Evolutionary conservation across 2,329 filamentous ascomycete genomes (phyloP).

Genomic region (Ophiocordyceps australis): DNA sequence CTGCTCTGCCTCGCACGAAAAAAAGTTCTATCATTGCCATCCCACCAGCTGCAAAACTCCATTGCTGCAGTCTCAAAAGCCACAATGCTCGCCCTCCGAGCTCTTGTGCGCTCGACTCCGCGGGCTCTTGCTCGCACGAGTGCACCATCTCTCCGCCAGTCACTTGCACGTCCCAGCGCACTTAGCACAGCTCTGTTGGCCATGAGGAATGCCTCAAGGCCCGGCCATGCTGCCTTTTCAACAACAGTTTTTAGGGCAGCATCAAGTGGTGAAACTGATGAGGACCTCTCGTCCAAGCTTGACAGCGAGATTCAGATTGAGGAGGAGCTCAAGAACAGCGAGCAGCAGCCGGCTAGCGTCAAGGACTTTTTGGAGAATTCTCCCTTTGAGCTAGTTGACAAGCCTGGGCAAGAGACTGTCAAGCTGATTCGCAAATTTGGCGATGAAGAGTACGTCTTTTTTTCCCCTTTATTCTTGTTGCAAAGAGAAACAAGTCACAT

Average conservation of each 20-base stretch:
- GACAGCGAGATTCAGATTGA: slow-evolving; percentile 72
- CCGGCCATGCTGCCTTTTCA: slow-evolving; percentile 31
- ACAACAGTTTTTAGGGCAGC: slow-evolving; percentile 21
- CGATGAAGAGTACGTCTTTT: slow-evolving; percentile 64
- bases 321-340: slow-evolving; percentile 56
- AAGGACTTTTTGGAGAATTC: slow-evolving; percentile 79
- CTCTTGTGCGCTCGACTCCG: slow-evolving; percentile 47
- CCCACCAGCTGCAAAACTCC: no score
- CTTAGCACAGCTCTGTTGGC: no score
- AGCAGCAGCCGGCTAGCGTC: slow-evolving; percentile 57
- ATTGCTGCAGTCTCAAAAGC: slow-evolving; percentile 1
- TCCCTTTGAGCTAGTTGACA: slow-evolving; percentile 69
- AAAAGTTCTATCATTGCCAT: no score
- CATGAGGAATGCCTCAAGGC: slow-evolving; percentile 12
- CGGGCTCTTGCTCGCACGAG: slow-evolving; percentile 42
- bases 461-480: not conserved
- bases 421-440: slow-evolving; percentile 66
- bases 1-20: no score
- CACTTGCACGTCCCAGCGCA: slow-evolving; percentile 28
- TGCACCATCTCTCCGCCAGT: slow-evolving; percentile 28
- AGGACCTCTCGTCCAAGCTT: slow-evolving; percentile 74
- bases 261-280: slow-evolving; percentile 36
- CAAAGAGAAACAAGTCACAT: no score
- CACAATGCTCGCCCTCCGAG: slow-evolving; percentile 54
- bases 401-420: slow-evolving; percentile 72